These are phyloP conservation scores for Pholiota molesta DNA, from an alignment of 768 basidiomycete genomes.

Conservation along the genomic window DNA sequence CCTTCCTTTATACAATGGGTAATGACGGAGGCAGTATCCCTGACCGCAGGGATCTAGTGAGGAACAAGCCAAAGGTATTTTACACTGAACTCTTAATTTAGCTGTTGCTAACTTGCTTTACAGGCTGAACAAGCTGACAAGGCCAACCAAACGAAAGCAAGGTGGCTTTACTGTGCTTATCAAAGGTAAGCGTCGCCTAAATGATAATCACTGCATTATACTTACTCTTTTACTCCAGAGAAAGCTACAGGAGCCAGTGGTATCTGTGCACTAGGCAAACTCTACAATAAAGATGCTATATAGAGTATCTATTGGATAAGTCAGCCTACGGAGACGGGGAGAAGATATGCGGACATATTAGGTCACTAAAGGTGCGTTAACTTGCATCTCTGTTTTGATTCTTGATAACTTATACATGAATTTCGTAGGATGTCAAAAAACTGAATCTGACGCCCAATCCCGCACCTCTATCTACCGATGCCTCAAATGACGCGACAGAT, in stretches of 20 bases:
- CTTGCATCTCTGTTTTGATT: background rate
- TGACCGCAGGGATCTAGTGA: conserved; percentile 79
- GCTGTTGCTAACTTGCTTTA: background rate
- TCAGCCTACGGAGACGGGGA: conserved; percentile 88
- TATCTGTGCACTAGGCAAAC: conserved; percentile 91
- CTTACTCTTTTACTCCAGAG: conserved; percentile 44
- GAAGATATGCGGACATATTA: conserved; percentile 90
- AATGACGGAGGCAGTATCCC: conserved; percentile 91
- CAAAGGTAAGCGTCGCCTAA: conserved; percentile 61
- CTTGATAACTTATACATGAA: background rate
- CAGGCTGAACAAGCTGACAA: conserved; percentile 89
- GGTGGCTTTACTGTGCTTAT: conserved; percentile 95
- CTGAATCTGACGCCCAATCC: conserved; percentile 82
- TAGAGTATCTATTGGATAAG: conserved; percentile 88
- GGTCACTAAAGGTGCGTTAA: conserved; percentile 78
- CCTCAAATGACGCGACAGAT: conserved; percentile 39
- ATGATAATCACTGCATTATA: background rate
- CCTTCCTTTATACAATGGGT: conserved; percentile 53
- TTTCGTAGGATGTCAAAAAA: conserved; percentile 77
- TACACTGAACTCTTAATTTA: background rate
- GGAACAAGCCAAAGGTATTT: conserved; percentile 68
- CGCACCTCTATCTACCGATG: conserved; percentile 42
- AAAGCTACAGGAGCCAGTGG: conserved; percentile 86
- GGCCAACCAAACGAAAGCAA: conserved; percentile 83
- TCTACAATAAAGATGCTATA: conserved; percentile 96